These are phyloP conservation scores for Coniochaeta sp. DNA, from an alignment of 2,329 filamentous ascomycete genomes.

Conservation along the genomic window DNA sequence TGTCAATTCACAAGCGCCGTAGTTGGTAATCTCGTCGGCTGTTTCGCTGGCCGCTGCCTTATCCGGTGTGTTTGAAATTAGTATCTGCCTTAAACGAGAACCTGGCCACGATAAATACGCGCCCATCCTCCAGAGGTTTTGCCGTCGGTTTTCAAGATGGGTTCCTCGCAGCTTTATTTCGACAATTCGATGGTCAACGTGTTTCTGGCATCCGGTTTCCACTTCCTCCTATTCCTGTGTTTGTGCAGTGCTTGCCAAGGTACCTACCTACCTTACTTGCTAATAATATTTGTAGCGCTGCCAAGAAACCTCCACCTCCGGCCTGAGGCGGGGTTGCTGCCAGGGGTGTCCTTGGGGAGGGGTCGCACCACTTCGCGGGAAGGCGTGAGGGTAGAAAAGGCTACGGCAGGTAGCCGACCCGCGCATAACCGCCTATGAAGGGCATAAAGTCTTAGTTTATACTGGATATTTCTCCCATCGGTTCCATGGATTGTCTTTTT, in stretches of 20 bases:
- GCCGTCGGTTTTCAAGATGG: not conserved
- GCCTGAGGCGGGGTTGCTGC: not conserved
- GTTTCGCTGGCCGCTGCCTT: not conserved
- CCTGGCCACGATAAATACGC: not conserved
- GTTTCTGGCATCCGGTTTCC: not conserved
- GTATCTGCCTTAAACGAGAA: not conserved
- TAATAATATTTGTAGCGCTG: not conserved
- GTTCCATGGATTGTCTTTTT: not conserved
- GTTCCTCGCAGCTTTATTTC: not conserved
- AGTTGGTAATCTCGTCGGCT: not conserved
- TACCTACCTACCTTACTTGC: too few relatives aligned
- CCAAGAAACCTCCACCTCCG: not conserved
- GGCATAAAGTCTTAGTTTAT: not conserved
- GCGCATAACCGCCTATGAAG: not conserved
- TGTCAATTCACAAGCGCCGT: not conserved
- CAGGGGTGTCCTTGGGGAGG: not conserved
- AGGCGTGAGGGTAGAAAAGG: not conserved
- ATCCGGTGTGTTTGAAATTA: not conserved
- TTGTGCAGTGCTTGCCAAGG: not conserved
- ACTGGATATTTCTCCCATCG: not conserved
- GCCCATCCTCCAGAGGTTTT: not conserved
- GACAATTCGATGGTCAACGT: not conserved
- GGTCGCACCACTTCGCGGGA: not conserved
- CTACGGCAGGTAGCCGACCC: not conserved
- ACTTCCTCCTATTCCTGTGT: not conserved